Evolutionary conservation across 306 rosid species (phyloP), one percentile per base, ranked within the genome.

Genomic region (Inga leiocalycina): DNA sequence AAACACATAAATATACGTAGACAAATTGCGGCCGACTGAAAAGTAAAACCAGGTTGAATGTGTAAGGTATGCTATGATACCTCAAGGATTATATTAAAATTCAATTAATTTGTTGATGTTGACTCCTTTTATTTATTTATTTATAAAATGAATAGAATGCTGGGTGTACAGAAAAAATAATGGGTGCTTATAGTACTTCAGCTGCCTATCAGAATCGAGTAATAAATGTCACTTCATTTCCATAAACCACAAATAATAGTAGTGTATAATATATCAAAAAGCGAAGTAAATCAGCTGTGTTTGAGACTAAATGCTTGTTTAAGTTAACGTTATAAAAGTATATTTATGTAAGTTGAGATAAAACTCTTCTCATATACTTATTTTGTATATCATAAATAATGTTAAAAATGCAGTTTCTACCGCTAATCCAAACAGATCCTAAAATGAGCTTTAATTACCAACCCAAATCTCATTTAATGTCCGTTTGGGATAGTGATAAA

Each of bases 221-320:
- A 56, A 7, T 65, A 71, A 35, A 78, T 78, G 10, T 62, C 14
- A 3, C 62, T 37, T 13, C 34, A 14, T 74, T 84, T 43, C 30
- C 16, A 24, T 44, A 20, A 71, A 5, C 41, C 34, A 37, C 56
- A 14, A 4, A 49, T 9, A 77, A 32, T 3, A 32, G 34, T 32
- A 32, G 34, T 32, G 34, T 32, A 30, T 51, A 37, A 48, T 37
- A 49, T 14, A 22, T 37, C 10, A 19, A 10, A 51, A 30, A 84
- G 19, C 32, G 79, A 71, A 77, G 32, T 20, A 70, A 56, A 62
- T 24, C 52, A 24, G 69, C 76, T 32, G 34, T 65, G 54, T 73
- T 51, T 7, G 35, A 49, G 83, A 72, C 67, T 37, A 30, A 4
- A 32, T 2, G 1, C 3, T 2, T 2, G 34, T 27, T 27, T 27